Evolutionary conservation across 2,329 filamentous ascomycete genomes (phyloP), one percentile per base, ranked within the genome.

Genomic region (Aspergillus neoniger): DNA sequence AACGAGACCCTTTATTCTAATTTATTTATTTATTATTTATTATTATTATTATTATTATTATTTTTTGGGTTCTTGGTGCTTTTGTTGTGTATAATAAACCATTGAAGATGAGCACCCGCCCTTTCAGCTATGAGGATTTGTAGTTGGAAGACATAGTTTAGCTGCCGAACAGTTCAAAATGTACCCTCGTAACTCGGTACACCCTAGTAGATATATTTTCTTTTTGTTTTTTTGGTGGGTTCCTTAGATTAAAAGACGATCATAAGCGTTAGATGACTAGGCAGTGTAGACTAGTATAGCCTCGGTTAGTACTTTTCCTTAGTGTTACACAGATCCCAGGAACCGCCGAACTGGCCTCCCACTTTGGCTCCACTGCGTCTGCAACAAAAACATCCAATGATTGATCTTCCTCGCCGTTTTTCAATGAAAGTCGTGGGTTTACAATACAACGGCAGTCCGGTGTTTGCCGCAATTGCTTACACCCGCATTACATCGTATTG

Each of bases 321-420:
- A 21, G 17, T 44, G 12, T 39, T 32, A 57, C 23, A 10, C n/a
- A 44, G 43, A 36, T 57, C 48, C 36, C 23, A 57, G 55, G 55
- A 57, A 50, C 55, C 55, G 38, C 15, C 44, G 47, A 57, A 50
- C 55, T 44, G 38, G 15, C 44, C 28, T 38, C n/a, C 32, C 25
- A 21, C 30, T 36, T 36, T 30, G 21, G 55, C 55, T 48, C 55
- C 55, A 51, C 55, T 51, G 36, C 19, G 28, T 50, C 30, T 38
- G 19, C 25, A 32, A 43, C 5, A 28, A 14, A 15, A 41, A 44
- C 23, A 32, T n/a, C 55, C 55, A 57, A 57, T 57, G 50, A 25
- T 50, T 25, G 47, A 39, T 38, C 25, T 17, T 49, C 25, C 47
- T 32, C 12, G 15, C 25, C 8, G 23, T 49, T n/a, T 25, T 12